Base-by-base conservation (phyloP, 257 asterid species). In the Cinchona pubescens region DNA sequence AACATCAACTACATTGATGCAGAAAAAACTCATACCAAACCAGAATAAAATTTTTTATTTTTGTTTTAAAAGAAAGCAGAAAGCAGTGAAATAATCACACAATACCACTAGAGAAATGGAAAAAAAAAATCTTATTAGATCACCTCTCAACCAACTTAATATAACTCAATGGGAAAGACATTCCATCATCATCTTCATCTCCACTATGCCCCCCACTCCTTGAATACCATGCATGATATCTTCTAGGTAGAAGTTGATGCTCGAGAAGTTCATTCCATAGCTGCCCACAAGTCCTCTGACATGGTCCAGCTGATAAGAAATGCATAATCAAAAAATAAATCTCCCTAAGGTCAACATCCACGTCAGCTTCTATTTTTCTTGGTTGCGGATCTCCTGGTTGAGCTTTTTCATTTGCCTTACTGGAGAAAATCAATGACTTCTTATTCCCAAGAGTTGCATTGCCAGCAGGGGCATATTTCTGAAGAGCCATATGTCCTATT, bases 181-280 rank as follows among this genome's bases (percentile, higher is more conserved):
- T 79, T 81, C 97, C 98, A 84, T 94, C 93, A 81, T 92, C 97
- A 78, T 94, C 86, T 85, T 87, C 97, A 75, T 92, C 90, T 74
- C 97, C 95, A 61, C 95, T 90, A 73, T 61, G 92, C 75, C 61
- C 65, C 67, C 96, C 96, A 74, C 88, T 81, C 69, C 97, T 91
- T 53, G 98, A 94, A 87, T 94, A 87, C 97, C 97, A 94, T 21
- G 97, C 91, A 85, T 94, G 98, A 81, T 90, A 94, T 87, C 98
- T 87, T 87, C 98, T 89, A 40, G 98, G 97, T 77, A 94, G 81
- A 82, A 92, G 98, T 86, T 92, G 97, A 89, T 92, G 90, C 87
- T 94, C 98, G 77, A 89, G 87, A 81, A 94, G 98, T 87, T 94
- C 98, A 86, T 90, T 92, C 98, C 97, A 90, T 73, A 94, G 80